A percentile compares a stretch with the other conserved stretches of the same genome.
phyloP scores from a whole-genome alignment of 495 filamentous ascomycete species.

The Hapsidospora chrysogenum region DNA sequence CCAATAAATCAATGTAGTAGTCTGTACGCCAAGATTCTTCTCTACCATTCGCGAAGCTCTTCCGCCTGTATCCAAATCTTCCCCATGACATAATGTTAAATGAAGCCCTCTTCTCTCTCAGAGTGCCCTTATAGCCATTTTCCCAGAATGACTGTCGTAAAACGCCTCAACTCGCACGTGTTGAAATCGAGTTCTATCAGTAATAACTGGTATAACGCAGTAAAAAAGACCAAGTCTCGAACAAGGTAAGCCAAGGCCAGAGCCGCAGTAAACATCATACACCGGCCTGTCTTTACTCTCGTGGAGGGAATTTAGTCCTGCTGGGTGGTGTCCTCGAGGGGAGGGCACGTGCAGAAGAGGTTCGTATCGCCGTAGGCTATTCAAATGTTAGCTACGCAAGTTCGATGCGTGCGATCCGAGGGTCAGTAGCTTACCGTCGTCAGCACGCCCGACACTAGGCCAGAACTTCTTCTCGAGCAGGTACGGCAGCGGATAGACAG shows the following conservation, averaged over 20 bases:
- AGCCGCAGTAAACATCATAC: no score
- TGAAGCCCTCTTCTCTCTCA: neutral
- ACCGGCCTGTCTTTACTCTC: no score
- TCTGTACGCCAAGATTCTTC: no score
- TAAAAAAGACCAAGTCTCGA: no score
- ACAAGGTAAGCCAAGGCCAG: no score
- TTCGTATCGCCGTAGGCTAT: conserved; percentile 81
- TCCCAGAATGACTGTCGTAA: neutral
- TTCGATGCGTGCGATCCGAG: neutral
- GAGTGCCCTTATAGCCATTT: neutral
- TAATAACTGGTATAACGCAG: no score
- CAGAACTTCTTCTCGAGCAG: conserved; percentile 97
- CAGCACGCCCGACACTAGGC: conserved; percentile 75
- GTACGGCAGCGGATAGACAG: conserved; percentile 77
- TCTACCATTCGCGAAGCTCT: no score
- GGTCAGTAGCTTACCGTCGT: conserved; percentile 54
- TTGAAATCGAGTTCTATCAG: neutral
- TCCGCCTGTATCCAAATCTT: no score
- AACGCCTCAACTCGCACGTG: neutral
- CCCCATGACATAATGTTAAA: no score
- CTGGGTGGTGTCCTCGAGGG: conserved; percentile 47
- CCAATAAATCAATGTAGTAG: neutral
- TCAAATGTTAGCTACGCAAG: conserved; percentile 4
- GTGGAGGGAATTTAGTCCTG: conserved; percentile 9
- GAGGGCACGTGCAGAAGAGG: conserved; percentile 88